Evolutionary conservation across 2,329 filamentous ascomycete genomes (phyloP).

Genomic region (Penicillium sp.): DNA sequence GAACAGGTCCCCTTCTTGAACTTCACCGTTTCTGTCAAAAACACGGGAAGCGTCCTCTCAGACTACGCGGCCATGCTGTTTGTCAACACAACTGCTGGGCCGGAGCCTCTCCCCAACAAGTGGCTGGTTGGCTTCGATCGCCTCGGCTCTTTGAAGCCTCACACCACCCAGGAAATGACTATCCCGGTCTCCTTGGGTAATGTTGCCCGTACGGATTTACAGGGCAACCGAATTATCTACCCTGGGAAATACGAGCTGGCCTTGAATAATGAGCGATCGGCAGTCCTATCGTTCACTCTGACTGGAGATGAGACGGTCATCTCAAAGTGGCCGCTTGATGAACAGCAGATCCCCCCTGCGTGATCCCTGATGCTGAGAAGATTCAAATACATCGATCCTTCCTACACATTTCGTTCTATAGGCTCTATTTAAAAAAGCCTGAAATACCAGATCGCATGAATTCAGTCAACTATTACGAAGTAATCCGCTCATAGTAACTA

Average conservation of each 20-base stretch:
- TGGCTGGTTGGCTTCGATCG: conserved; percentile 41
- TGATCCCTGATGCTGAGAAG: background rate
- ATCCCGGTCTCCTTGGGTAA: conserved; percentile 39
- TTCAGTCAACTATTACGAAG: background rate
- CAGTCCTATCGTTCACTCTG: conserved; percentile 32
- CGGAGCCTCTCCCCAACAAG: conserved; percentile 41
- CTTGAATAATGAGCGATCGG: conserved; percentile 39
- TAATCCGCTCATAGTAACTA: background rate
- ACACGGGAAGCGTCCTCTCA: conserved; percentile 35
- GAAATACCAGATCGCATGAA: background rate
- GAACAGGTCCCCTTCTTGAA: conserved; percentile 39
- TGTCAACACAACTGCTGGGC: conserved; percentile 37
- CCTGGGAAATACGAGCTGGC: conserved; percentile 42
- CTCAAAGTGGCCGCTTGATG: conserved; percentile 33
- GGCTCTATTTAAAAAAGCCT: background rate
- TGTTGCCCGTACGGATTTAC: conserved; percentile 36
- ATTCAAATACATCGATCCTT: background rate
- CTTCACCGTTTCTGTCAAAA: conserved; percentile 34
- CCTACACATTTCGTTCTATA: background rate
- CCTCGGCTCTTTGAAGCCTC: conserved; percentile 24
- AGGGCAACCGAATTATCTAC: conserved; percentile 40
- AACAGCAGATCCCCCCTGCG: conserved; percentile 20
- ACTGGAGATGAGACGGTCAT: conserved; percentile 31
- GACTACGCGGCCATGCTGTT: conserved; percentile 44
- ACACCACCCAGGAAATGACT: conserved; percentile 23